Percentiles rank a stretch among this genome's conserved stretches.
Conservation (phyloP, 805 yeast species). For the Hanseniaspora nectarophila region DNA sequence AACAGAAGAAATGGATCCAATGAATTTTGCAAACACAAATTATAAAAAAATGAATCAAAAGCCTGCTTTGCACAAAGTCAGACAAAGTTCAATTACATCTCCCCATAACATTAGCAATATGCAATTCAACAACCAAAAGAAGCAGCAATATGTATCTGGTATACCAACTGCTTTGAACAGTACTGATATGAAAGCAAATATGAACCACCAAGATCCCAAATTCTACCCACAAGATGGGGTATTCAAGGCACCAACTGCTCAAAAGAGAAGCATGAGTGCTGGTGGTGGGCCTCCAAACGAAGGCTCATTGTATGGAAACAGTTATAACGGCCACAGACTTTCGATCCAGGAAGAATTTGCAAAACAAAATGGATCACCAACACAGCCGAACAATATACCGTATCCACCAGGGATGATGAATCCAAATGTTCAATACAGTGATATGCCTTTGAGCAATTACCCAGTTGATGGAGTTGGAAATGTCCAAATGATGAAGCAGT, state of each 20-base stretch:
- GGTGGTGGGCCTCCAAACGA: not conserved
- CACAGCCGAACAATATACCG: not conserved
- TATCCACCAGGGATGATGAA: not conserved
- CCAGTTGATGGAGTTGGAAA: not conserved
- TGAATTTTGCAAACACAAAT: not conserved
- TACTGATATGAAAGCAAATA: not conserved
- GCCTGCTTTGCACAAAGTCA: not conserved
- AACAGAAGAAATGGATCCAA: not conserved
- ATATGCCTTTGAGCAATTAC: not conserved
- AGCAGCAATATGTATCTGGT: constrained; percentile 11
- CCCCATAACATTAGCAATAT: not conserved
- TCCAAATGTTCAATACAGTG: not conserved
- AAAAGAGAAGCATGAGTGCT: not conserved
- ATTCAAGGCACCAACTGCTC: not conserved
- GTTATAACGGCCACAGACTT: not conserved
- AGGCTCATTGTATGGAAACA: not conserved
- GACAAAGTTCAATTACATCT: not conserved
- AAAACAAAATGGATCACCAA: not conserved
- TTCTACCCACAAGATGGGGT: constrained; percentile 9
- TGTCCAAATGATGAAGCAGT: not conserved
- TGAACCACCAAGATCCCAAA: not conserved
- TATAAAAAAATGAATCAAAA: constrained; percentile 5
- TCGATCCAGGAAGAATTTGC: not conserved
- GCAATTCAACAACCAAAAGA: constrained; percentile 7
- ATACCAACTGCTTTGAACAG: not conserved